Evolutionary conservation across 352 stramenopile species (phyloP), one percentile per base, ranked within the genome.

Genomic region (Globisporangium megalacanthum): DNA sequence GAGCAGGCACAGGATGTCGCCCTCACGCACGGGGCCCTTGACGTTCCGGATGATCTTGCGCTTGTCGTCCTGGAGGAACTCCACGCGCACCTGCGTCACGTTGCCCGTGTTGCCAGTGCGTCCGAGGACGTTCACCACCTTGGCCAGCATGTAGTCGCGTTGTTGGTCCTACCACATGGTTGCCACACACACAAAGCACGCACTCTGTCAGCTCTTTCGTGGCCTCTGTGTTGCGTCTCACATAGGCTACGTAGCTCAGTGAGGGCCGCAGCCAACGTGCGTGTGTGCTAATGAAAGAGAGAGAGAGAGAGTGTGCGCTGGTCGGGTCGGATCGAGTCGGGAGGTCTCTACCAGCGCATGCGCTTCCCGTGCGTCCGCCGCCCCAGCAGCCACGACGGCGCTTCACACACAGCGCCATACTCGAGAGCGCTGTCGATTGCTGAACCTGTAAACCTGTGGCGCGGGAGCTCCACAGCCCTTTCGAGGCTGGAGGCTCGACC

Each of bases 101-200:
- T 99, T 99, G 87, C 97, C 97, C 65, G 97, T 99, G 94, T 99
- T 99, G 73, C 97, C 97, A 60, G 97, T 99, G 77, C 97, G 96
- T 79, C 97, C 97, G 62, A 99, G 86, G 70, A 99, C 97, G 71
- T 95, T 95, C 80, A 98, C 97, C 55, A 99, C 96, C 82, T 98
- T 99, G 77, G 95, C 97, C 69, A 99, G 91, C 85, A 99, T 99
- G 68, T 99, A 97, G 72, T 91, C 81, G 79, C 81, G 78, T 75
- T 83, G 73, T 67, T 71, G 67, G 73, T 91, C 78, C 81, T 88
- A 35, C 33, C 1, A n/a, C 37, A 56, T 20, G 17, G 31, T 66
- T 53, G 56, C 41, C n/a, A 48, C 42, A 29, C n/a, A 11, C n/a
- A 13, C 1, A n/a, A n/a, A n/a, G n/a, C 4, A 29, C 25, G 25